Base-by-base conservation (phyloP, 1,284 basidiomycete species). In the Coniferiporia sulphurascens region DNA sequence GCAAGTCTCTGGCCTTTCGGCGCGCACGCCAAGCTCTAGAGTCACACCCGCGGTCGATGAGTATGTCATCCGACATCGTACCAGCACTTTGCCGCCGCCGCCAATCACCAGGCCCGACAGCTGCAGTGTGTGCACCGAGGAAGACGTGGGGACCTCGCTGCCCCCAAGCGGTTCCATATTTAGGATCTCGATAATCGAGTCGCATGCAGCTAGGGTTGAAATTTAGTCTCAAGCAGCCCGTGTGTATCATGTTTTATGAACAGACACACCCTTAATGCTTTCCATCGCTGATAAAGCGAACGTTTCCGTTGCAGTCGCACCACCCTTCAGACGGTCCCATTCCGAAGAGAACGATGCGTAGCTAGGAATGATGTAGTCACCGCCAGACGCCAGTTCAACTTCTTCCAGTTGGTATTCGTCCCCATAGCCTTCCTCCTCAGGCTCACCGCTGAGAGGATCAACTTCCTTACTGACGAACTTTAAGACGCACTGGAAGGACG, bases 401-500 rank as follows among this genome's bases (percentile, higher is more conserved):
- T 98, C 97, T 74, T 98, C 96, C 46, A 98, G 80, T 73, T 95
- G 91, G 75, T 99, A 99, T 74, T 99, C 96, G 77, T 99, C 97
- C 71, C 95, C 91, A 74, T 99, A 99, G 6, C 97, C 97, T 65
- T 98, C 95, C 66, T 93, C 93, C 73, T 99, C 97, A 12, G 97
- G 96, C 72, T 95, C 90, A 55, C 95, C 95, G n/a, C 91, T 96
- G 27, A 88, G 80, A 13, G 97, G 97, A 73, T 99, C 97, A 15
- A 99, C 84, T 72, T 99, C 97, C 75, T 99, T 99, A 75, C 92
- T 95, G 67, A 96, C 79, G 71, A 98, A 99, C 73, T 94, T 95
- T 73, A 99, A 86, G n/a, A 88, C 86, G 71, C 93, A 97, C 63
- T 83, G 80, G 81, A 98, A 96, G n/a, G 93, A 90, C 3, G 86